Evolutionary conservation across 2,329 filamentous ascomycete genomes (phyloP).

Genomic region (Cladophialophora immunda): DNA sequence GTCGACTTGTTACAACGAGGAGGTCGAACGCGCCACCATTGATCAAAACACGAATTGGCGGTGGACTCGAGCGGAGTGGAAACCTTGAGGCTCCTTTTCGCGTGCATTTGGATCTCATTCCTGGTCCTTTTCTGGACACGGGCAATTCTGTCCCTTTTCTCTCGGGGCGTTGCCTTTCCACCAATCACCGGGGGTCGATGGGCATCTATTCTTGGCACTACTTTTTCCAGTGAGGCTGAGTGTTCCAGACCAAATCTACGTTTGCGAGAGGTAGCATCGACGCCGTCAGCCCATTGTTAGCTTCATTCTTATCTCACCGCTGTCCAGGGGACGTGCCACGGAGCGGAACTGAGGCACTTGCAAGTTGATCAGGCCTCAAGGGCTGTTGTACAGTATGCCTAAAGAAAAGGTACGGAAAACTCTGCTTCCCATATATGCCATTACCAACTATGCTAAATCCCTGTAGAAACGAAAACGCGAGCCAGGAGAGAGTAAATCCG

Average conservation of each 20-base stretch:
- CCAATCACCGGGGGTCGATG: conserved; percentile 17
- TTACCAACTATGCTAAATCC: neutral
- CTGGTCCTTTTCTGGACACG: conserved; percentile 8
- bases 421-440: neutral
- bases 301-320: neutral
- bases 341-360: neutral
- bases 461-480: conserved; percentile 31
- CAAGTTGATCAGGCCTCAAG: neutral
- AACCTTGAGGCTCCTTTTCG: conserved; percentile 9
- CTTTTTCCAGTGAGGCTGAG: conserved; percentile 20
- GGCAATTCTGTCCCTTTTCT: conserved; percentile 15
- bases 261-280: neutral
- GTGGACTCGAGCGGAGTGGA: conserved; percentile 1
- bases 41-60: neutral
- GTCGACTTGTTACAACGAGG: neutral
- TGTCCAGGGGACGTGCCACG: neutral
- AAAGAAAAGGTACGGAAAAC: conserved; percentile 29
- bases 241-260: conserved; percentile 11
- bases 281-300: neutral
- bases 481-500: conserved; percentile 18
- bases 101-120: conserved; percentile 12
- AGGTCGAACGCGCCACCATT: neutral
- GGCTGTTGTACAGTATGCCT: conserved; percentile 9
- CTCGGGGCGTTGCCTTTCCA: neutral
- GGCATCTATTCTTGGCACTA: conserved; percentile 18